phyloP scores from a whole-genome alignment of 768 basidiomycete species.

The Rhodotorula diobovata region DNA sequence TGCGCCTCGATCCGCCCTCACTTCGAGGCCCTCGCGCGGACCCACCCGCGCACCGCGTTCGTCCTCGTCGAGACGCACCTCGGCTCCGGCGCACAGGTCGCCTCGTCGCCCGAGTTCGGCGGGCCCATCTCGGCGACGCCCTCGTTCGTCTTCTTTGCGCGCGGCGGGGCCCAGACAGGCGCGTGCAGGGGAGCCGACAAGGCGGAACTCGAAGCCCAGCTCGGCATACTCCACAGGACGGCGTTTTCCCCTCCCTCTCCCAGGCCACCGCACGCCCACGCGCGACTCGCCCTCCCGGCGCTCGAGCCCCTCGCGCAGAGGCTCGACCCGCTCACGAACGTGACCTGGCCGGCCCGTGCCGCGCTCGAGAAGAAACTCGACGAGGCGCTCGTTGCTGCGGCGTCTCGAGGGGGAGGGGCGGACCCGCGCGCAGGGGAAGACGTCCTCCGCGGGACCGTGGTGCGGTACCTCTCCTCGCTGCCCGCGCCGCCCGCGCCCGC shows the following conservation, averaged over 20 bases:
- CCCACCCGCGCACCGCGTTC: constrained; percentile 59
- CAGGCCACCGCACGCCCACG: constrained; percentile 81
- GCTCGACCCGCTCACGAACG: constrained; percentile 69
- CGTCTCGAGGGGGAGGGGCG: constrained; percentile 40
- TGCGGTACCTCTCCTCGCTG: constrained; percentile 59
- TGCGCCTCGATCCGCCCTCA: constrained; percentile 78
- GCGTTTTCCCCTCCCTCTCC: too few relatives aligned
- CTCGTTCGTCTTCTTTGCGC: constrained; percentile 80
- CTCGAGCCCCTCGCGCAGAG: constrained; percentile 52
- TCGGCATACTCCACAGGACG: constrained; percentile 67
- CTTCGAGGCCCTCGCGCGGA: constrained; percentile 68
- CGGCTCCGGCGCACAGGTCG: constrained; percentile 61
- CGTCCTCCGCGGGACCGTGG: constrained; percentile 53
- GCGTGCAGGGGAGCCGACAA: constrained; percentile 70
- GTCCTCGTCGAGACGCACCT: constrained; percentile 76
- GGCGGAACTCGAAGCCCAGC: constrained; percentile 64
- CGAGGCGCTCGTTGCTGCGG: constrained; percentile 59
- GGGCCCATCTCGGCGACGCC: constrained; percentile 65
- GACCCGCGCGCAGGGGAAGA: constrained; percentile 47
- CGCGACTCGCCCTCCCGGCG: constrained; percentile 56
- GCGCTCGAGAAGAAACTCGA: constrained; percentile 60
- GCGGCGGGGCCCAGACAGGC: constrained; percentile 64
- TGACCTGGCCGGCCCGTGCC: constrained; percentile 65
- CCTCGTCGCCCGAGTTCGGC: constrained; percentile 52
- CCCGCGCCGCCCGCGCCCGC: constrained; percentile 4